phyloP scores from a whole-genome alignment of 768 basidiomycete species.

The Exsudoporus frostii region DNA sequence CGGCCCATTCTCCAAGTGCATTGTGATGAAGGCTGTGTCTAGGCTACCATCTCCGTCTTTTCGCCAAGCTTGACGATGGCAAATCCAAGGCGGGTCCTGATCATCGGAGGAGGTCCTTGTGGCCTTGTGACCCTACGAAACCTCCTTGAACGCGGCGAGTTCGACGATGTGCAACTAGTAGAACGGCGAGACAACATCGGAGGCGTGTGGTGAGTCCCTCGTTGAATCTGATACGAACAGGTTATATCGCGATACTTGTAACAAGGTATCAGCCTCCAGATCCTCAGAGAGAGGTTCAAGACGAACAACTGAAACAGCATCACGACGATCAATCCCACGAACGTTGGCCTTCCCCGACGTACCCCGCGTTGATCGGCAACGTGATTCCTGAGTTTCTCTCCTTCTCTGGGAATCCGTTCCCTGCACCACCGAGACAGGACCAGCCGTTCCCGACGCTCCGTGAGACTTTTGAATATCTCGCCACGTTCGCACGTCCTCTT shows the following conservation, averaged over 20 bases:
- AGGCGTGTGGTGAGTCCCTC: conserved; percentile 44
- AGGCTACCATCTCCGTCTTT: neutral
- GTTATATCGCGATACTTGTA: no score
- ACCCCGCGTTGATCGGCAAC: conserved; percentile 48
- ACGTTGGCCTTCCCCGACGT: conserved; percentile 47
- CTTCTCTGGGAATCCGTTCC: conserved; percentile 32
- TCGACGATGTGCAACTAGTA: conserved; percentile 42
- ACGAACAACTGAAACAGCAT: neutral
- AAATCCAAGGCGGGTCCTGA: conserved; percentile 28
- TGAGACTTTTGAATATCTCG: conserved; percentile 30
- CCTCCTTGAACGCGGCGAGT: conserved; percentile 38
- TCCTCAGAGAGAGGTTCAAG: neutral
- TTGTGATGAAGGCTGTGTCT: conserved; percentile 6
- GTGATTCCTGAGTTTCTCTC: conserved; percentile 42
- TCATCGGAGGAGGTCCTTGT: conserved; percentile 47
- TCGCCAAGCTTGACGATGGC: neutral
- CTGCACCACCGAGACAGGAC: conserved; percentile 14
- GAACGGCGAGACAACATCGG: conserved; percentile 48
- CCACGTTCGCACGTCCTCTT: conserved; percentile 24
- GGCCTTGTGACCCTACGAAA: conserved; percentile 52
- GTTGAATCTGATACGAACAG: neutral
- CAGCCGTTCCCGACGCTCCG: conserved; percentile 31
- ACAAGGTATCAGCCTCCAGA: conserved; percentile 15
- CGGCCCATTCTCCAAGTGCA: neutral
- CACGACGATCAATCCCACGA: neutral